phyloP scores from a whole-genome alignment of 805 yeast species.

The Wickerhamomyces bovis region DNA sequence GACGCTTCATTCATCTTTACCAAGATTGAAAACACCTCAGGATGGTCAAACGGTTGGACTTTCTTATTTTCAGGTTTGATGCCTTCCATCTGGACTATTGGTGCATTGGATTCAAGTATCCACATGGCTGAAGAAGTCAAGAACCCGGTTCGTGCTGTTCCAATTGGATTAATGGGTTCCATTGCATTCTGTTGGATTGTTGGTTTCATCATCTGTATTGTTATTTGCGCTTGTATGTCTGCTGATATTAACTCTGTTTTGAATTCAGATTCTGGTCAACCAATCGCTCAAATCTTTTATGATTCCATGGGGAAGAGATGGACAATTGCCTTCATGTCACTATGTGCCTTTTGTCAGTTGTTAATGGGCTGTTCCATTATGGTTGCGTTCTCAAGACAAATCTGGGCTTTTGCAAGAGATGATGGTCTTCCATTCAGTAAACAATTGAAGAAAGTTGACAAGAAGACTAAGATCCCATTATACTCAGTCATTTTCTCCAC shows the following conservation, averaged over 20 bases:
- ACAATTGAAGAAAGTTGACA: constrained; percentile 51
- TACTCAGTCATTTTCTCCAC: constrained; percentile 49
- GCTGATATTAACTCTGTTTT: constrained; percentile 38
- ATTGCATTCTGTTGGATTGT: constrained; percentile 49
- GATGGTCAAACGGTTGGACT: constrained; percentile 59
- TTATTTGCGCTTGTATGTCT: constrained; percentile 48
- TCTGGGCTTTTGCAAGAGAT: constrained; percentile 73
- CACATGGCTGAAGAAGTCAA: constrained; percentile 71
- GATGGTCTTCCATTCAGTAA: constrained; percentile 62
- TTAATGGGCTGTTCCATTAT: constrained; percentile 59
- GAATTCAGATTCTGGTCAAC: constrained; percentile 45
- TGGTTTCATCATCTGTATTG: constrained; percentile 52
- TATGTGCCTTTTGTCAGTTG: constrained; percentile 55
- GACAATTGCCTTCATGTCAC: constrained; percentile 58
- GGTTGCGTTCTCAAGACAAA: constrained; percentile 59
- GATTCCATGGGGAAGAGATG: constrained; percentile 59
- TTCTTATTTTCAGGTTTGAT: constrained; percentile 44
- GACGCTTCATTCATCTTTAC: constrained; percentile 52
- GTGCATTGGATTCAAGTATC: constrained; percentile 65
- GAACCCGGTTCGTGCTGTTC: constrained; percentile 57
- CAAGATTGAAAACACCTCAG: constrained; percentile 39
- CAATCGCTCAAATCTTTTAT: constrained; percentile 58
- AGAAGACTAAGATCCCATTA: constrained; percentile 51
- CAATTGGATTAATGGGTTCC: constrained; percentile 58
- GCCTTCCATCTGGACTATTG: constrained; percentile 74